Conservation (phyloP, 495 filamentous ascomycete genomes). For the Copromyces sp. region DNA sequence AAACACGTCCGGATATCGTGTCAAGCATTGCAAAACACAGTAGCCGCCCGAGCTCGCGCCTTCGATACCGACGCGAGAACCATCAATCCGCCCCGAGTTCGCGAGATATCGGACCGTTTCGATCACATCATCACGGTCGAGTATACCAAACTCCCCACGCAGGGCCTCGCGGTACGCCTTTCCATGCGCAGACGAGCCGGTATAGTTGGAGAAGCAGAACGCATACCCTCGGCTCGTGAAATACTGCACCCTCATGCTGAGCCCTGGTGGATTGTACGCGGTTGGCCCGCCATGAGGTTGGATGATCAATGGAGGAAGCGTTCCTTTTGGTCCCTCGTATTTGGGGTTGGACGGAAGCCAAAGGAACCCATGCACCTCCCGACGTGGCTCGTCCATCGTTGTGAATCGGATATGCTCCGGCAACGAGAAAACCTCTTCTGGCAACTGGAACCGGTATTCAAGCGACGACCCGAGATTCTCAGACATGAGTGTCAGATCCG, state of each 20-base stretch:
- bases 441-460: constrained; percentile 9
- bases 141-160: constrained; percentile 33
- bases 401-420: constrained; percentile 28
- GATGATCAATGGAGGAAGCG: constrained; percentile 35
- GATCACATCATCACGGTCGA: constrained; percentile 35
- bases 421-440: constrained; percentile 19
- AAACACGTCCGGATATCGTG: constrained; percentile 18
- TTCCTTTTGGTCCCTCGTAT: constrained; percentile 18
- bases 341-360: constrained; percentile 35
- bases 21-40: constrained; percentile 32
- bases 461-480: constrained; percentile 8
- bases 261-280: constrained; percentile 20
- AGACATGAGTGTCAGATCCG: background rate
- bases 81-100: constrained; percentile 23
- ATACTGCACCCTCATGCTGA: constrained; percentile 34
- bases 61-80: constrained; percentile 31
- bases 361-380: constrained; percentile 32
- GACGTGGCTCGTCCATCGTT: constrained; percentile 12
- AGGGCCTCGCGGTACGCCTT: constrained; percentile 36
- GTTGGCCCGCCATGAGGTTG: constrained; percentile 43
- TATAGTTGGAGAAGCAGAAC: constrained; percentile 38
- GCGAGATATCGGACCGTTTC: constrained; percentile 34
- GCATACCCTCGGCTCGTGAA: constrained; percentile 44
- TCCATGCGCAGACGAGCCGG: constrained; percentile 39
- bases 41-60: constrained; percentile 43